Evolutionary conservation across 2,329 filamentous ascomycete species (phyloP).

Genomic region (Magnaporthiopsis poae): DNA sequence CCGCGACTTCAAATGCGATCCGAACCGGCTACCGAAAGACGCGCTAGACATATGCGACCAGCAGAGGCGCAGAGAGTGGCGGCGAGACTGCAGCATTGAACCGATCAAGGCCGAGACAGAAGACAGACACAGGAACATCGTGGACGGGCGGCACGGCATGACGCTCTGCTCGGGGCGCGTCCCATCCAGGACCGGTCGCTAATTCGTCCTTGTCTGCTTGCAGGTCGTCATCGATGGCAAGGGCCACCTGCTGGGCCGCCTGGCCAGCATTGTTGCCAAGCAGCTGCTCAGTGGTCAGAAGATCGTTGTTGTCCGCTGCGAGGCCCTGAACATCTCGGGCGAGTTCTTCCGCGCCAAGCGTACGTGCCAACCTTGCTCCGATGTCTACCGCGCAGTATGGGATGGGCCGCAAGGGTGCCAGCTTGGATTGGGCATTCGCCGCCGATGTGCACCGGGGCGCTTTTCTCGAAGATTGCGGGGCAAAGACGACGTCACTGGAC

Average conservation of each 20-base stretch:
- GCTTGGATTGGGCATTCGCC: neutral
- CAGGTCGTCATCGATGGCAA: conserved; percentile 99
- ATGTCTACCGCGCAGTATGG: neutral
- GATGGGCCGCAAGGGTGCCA: neutral
- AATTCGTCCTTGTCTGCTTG: conserved; percentile 18
- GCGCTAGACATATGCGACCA: neutral
- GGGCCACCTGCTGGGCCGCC: conserved; percentile 98
- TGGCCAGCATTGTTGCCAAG: conserved; percentile 97
- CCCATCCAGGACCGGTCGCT: neutral
- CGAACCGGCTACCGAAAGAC: neutral
- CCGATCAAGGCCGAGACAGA: neutral
- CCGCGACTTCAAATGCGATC: neutral
- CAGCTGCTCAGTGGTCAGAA: conserved; percentile 98
- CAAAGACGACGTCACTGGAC: neutral
- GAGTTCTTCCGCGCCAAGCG: conserved; percentile 99
- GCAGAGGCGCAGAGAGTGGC: neutral
- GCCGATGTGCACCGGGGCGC: neutral
- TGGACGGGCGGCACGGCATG: neutral
- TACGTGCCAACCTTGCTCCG: conserved; percentile 50
- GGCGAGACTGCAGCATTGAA: neutral
- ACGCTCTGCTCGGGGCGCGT: neutral
- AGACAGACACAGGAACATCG: conserved; percentile 2
- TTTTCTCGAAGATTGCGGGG: too few relatives aligned
- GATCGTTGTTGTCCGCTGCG: conserved; percentile 97
- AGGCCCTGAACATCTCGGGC: conserved; percentile 99